phyloP scores from a whole-genome alignment of 257 asterid genomes.

The Penstemon newberryi region DNA sequence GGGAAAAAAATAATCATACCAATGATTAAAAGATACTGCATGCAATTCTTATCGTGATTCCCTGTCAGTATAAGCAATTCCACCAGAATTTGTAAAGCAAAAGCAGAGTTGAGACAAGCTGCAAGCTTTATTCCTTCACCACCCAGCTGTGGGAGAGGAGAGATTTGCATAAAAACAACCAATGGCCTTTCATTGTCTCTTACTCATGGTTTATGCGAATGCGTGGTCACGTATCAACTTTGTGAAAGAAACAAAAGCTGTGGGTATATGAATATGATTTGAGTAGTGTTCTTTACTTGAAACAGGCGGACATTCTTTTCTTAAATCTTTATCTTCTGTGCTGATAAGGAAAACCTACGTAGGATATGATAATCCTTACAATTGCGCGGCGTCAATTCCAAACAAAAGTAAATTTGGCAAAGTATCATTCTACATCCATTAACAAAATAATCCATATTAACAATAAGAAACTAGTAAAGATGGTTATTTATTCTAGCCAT shows the following conservation, averaged over 20 bases:
- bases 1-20: slow-evolving; percentile 14
- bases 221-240: slow-evolving; percentile 34
- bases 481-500: slow-evolving; percentile 4
- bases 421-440: slow-evolving; percentile 31
- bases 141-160: slow-evolving; percentile 26
- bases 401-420: slow-evolving; percentile 30
- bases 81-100: slow-evolving; percentile 34
- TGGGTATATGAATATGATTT: slow-evolving; percentile 32
- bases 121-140: slow-evolving; percentile 35
- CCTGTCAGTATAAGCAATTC: slow-evolving; percentile 28
- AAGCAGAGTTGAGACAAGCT: slow-evolving; percentile 26
- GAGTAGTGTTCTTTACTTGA: slow-evolving; percentile 25
- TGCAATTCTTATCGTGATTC: slow-evolving; percentile 26
- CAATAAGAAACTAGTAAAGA: not conserved
- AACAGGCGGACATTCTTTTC: slow-evolving; percentile 32
- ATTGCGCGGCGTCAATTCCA: slow-evolving; percentile 23
- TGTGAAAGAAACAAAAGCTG: slow-evolving; percentile 29
- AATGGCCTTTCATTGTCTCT: slow-evolving; percentile 20
- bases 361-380: slow-evolving; percentile 32
- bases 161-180: slow-evolving; percentile 17
- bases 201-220: slow-evolving; percentile 22
- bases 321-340: slow-evolving; percentile 25
- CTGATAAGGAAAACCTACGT: slow-evolving; percentile 44
- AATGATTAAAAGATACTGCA: slow-evolving; percentile 27
- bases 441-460: not conserved